These are phyloP conservation scores for Russula ochroleuca DNA, from an alignment of 768 basidiomycete genomes.

Conservation along the genomic window DNA sequence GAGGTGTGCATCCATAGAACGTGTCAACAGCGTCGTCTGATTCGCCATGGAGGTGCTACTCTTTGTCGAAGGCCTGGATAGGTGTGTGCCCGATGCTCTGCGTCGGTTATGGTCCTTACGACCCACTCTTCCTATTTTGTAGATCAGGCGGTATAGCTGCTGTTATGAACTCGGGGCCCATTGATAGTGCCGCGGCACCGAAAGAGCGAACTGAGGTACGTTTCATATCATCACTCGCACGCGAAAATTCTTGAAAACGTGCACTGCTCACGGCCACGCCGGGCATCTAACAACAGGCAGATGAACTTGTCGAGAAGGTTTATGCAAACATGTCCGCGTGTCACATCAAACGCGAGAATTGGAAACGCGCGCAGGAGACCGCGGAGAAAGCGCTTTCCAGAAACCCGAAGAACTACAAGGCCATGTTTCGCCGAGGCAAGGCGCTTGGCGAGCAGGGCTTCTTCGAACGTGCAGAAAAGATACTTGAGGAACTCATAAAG, in stretches of 20 bases:
- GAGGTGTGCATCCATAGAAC: slow-evolving; percentile 42
- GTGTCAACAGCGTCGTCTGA: slow-evolving; percentile 4
- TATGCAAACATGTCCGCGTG: slow-evolving; percentile 85
- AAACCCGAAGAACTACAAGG: slow-evolving; percentile 74
- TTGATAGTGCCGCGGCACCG: slow-evolving; percentile 29
- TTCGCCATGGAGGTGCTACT: slow-evolving; percentile 24
- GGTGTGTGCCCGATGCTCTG: slow-evolving; percentile 35
- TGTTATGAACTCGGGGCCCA: slow-evolving; percentile 4
- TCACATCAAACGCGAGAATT: slow-evolving; percentile 75
- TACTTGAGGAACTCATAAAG: slow-evolving; percentile 59
- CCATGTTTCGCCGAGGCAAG: slow-evolving; percentile 76
- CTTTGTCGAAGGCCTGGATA: slow-evolving; percentile 58
- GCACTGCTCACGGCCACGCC: background rate
- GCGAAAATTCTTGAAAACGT: background rate
- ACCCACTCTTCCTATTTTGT: background rate
- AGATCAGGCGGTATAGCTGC: slow-evolving; percentile 20
- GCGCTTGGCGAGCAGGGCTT: slow-evolving; percentile 72
- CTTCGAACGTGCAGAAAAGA: slow-evolving; percentile 65
- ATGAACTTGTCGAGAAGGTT: slow-evolving; percentile 73
- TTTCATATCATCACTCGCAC: background rate
- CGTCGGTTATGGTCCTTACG: background rate
- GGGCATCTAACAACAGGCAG: slow-evolving; percentile 46
- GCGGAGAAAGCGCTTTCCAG: slow-evolving; percentile 77
- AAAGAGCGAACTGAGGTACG: slow-evolving; percentile 68
- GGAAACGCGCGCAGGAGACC: slow-evolving; percentile 74